Evolutionary conservation across 805 yeast species (phyloP), one percentile per base, ranked within the genome.

Genomic region (Kluyveromyces siamensis): DNA sequence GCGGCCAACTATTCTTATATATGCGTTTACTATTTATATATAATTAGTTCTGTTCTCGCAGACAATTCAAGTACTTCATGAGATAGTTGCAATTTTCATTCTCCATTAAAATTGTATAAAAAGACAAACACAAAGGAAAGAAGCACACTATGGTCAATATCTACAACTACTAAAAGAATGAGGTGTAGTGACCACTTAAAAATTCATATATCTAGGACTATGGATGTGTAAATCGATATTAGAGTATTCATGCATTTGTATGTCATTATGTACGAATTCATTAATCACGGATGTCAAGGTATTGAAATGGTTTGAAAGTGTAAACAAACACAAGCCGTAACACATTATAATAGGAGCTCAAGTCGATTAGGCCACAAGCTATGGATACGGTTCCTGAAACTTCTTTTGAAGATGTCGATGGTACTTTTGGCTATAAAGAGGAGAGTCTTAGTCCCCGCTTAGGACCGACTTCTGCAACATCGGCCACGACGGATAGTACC

Each of bases 381-480:
- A 42, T 47, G 27, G 60, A 55, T 16, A 61, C 54, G 10, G 44
- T 55, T 25, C 56, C 63, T 17, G 68, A 63, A 39, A 57, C 65
- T 5, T 61, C 66, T 14, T 63, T 63, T 51, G 68, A 63, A 46
- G 65, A 63, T 45, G 43, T 62, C 36, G 66, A 62, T 36, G 57
- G 63, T 2, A 57, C 66, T 1, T 57, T 60, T 45, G 50, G 58
- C 8, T 42, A 45, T 2, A 47, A 41, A 21, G 42, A 44, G 40
- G 27, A 50, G 52, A 6, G 36, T 40, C 36, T 27, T 16, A 46
- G 40, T 14, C 50, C 47, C 42, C 51, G 33, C 11, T 49, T 51
- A n/a, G 52, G 53, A 17, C 48, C 52, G 27, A 43, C 41, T 14
- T 52, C 62, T 7, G 59, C 64, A 1, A 49, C 60, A 18, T 59